These are phyloP conservation scores for Vitis hybrid DNA, from an alignment of 177 flowering plant genomes.

Conservation along the genomic window DNA sequence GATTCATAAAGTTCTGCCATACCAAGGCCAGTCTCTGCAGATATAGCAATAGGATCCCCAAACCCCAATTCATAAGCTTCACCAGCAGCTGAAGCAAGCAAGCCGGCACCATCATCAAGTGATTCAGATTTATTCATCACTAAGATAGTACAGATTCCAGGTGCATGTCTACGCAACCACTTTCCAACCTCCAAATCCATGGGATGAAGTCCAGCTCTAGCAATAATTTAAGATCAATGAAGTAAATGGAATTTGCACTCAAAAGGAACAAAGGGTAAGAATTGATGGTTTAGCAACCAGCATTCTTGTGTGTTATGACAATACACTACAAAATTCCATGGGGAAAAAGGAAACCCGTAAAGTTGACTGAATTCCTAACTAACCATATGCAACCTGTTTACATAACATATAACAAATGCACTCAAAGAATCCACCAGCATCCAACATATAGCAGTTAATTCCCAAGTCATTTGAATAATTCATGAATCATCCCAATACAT, in stretches of 20 bases:
- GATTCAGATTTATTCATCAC: slow-evolving; percentile 92
- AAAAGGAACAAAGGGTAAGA: neutral
- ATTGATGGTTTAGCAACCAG: too few relatives aligned
- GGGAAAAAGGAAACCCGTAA: too few relatives aligned
- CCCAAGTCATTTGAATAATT: too few relatives aligned
- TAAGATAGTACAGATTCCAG: slow-evolving; percentile 59
- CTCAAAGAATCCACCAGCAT: too few relatives aligned
- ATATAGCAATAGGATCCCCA: slow-evolving; percentile 90
- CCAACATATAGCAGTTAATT: too few relatives aligned
- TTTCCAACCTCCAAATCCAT: slow-evolving; percentile 90
- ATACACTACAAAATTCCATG: too few relatives aligned
- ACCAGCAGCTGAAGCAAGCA: slow-evolving; percentile 58
- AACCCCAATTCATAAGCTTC: slow-evolving; percentile 82
- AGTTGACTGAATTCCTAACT: too few relatives aligned
- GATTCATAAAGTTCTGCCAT: slow-evolving; percentile 75
- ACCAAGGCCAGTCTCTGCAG: slow-evolving; percentile 96
- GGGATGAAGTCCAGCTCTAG: slow-evolving; percentile 83
- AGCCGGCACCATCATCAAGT: slow-evolving; percentile 62
- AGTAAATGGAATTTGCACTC: neutral
- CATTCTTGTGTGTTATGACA: too few relatives aligned
- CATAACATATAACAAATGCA: too few relatives aligned
- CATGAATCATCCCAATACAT: too few relatives aligned
- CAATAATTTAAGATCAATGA: slow-evolving; percentile 7
- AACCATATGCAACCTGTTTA: too few relatives aligned
- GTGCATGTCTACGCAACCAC: slow-evolving; percentile 89